A percentile compares a stretch with the other conserved stretches of the same genome.
Evolutionary conservation across 257 asterid species (phyloP).

Genomic region (Apocynum venetum): DNA sequence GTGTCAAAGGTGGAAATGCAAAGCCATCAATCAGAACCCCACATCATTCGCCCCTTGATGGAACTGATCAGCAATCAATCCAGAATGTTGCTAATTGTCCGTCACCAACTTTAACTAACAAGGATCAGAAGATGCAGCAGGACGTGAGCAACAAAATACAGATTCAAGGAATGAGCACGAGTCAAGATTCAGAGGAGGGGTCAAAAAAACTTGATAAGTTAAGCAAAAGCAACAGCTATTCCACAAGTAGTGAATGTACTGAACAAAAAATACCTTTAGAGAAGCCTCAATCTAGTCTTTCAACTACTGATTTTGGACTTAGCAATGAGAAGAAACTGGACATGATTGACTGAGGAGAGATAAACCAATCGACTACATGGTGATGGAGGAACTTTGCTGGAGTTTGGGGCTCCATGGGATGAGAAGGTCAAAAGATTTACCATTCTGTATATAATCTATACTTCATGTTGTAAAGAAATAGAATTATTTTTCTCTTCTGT

Average conservation of each 20-base stretch:
- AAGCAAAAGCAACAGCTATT: slow-evolving; percentile 7
- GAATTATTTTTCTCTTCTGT: not conserved
- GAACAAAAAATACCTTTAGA: not conserved
- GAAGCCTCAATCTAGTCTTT: not conserved
- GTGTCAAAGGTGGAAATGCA: slow-evolving; percentile 14
- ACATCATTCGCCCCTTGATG: slow-evolving; percentile 12
- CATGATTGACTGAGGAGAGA: slow-evolving; percentile 2
- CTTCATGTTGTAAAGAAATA: not conserved
- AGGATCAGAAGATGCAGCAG: slow-evolving; percentile 20
- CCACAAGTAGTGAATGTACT: not conserved
- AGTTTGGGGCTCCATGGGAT: not conserved
- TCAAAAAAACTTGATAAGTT: not conserved
- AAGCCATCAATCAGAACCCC: slow-evolving; percentile 19
- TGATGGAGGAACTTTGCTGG: not conserved
- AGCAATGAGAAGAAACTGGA: not conserved
- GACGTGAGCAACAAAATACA: not conserved
- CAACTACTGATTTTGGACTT: not conserved
- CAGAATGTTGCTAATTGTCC: slow-evolving; percentile 10
- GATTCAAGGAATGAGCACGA: slow-evolving; percentile 10
- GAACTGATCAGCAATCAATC: slow-evolving; percentile 15
- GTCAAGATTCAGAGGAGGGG: slow-evolving; percentile 1
- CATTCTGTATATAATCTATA: not conserved
- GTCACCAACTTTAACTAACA: slow-evolving; percentile 8
- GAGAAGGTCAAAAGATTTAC: not conserved
- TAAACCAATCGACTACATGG: not conserved